Percentiles rank a stretch among this genome's conserved stretches.
phyloP scores from a whole-genome alignment of 164 flowering plant species.

The Malania oleifera region DNA sequence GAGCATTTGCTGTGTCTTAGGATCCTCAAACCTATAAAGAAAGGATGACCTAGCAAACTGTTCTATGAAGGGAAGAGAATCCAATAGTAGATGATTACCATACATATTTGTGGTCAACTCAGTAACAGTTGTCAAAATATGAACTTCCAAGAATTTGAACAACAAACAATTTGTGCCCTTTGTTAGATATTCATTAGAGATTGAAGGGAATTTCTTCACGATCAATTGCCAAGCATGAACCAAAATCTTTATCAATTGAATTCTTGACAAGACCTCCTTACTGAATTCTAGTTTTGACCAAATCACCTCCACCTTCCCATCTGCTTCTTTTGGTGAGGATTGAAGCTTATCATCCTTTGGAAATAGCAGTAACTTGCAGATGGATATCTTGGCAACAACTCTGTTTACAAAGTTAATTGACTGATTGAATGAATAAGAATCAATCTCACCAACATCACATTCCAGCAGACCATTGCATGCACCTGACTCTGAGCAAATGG shows the following conservation, averaged over 20 bases:
- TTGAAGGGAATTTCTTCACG: constrained; percentile 40
- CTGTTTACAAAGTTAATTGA: constrained; percentile 40
- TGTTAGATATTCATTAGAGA: constrained; percentile 18
- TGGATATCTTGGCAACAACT: constrained; percentile 51
- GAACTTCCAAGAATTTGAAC: constrained; percentile 54
- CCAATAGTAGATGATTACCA: constrained; percentile 29
- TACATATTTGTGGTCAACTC: constrained; percentile 39
- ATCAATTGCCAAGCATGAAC: constrained; percentile 49
- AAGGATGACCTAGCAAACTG: constrained; percentile 50
- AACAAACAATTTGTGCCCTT: constrained; percentile 22
- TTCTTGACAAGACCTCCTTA: constrained; percentile 21
- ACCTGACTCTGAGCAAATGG: constrained; percentile 32
- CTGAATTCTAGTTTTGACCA: constrained; percentile 15
- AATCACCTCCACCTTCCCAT: constrained; percentile 16
- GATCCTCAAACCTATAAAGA: constrained; percentile 75
- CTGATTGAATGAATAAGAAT: constrained; percentile 31
- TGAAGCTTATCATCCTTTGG: constrained; percentile 24
- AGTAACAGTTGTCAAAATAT: constrained; percentile 47
- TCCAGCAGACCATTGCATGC: constrained; percentile 38
- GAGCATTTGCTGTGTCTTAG: constrained; percentile 50
- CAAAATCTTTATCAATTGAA: constrained; percentile 40
- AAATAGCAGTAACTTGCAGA: constrained; percentile 54
- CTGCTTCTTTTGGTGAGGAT: constrained; percentile 20
- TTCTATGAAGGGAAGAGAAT: constrained; percentile 55
- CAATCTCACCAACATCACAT: constrained; percentile 34